Evolutionary conservation across 2,329 filamentous ascomycete genomes (phyloP), one percentile per base, ranked within the genome.

Genomic region (Rugonectria rugulosa): DNA sequence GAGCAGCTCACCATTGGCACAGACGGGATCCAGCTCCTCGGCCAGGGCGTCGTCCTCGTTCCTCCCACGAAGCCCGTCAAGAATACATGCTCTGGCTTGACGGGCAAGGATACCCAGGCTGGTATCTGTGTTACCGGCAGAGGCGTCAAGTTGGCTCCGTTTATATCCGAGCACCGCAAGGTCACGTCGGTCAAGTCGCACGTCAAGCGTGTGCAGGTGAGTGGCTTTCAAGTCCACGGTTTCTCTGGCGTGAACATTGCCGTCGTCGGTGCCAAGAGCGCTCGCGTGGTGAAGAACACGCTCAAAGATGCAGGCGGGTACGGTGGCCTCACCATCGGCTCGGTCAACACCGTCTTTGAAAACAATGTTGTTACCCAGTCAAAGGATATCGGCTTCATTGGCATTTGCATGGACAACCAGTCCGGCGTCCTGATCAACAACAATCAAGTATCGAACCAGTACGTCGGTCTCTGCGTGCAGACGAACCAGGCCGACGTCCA

Each of bases 241-340:
- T 75, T 75, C 51, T 61, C 61, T 0, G 74, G 72, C 10, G 57
- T 74, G 46, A 75, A 72, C 47, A 72, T 76, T 20, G 72, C 70
- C n/a, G 58, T 75, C 8, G 36, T 75, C 1, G 74, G 72, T 3
- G 71, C 66, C 9, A 52, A 66, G 36, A 67, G 73, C 36, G 60
- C 62, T 2, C 44, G 15, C 7, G 34, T 74, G 9, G 38, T 34
- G 15, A 50, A 56, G 17, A 75, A 73, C 59, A 69, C 43, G 4
- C 53, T 74, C 17, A 54, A 54, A 9, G 67, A 73, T 43, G 69
- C 64, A 1, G 40, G 23, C 1, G 46, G 53, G 9, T 76, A 77
- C 37, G 73, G 74, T 3, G 55, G 63, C 17, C 68, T 76, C n/a
- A 72, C 73, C 4, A 62, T 67, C n/a, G 73, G 73, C 8, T 75